Evolutionary conservation across 208 protist species (phyloP), one percentile per base, ranked within the genome.

Genomic region (Leishmania braziliensis): DNA sequence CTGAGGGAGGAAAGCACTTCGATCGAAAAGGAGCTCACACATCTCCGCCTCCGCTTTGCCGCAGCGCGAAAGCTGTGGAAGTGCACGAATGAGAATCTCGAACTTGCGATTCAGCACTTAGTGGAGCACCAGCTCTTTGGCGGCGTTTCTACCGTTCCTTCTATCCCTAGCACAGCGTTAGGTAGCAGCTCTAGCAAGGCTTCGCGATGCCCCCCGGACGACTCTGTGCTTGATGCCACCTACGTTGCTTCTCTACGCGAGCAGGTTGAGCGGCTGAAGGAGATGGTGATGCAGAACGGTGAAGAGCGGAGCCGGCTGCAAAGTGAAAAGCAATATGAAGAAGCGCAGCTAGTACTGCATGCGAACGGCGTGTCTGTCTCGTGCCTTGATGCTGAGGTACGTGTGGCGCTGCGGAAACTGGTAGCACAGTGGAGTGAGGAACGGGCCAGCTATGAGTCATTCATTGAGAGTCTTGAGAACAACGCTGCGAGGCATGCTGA

Each of bases 171-270:
- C 68, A 50, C 68, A 12, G 68, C 23, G 68, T 72, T 23, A n/a
- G 68, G 20, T 20, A 50, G 39, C 68, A 72, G 68, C 39, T 51
- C 68, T 2, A 18, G 23, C 23, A 72, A 50, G 23, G 39, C 29
- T 51, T 36, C 36, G 72, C 29, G 53, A 39, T 23, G 29, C 43
- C 48, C 26, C 0, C 9, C 48, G 26, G 23, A 26, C 46, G 18
- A 20, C 70, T 20, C 70, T 26, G 23, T 33, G 3, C 53, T 80
- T 12, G 80, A 87, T 69, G 53, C 72, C 36, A 82, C 72, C 9
- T 91, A 88, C 71, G 43, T 87, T 10, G 73, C 76, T 5, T 84
- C 88, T 5, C 78, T 91, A 43, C 80, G 75, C 2, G 85, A 89
- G 79, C 88, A 91, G 62, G 81, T 80, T 66, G 58, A 75, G 71